Conservation (phyloP, 192 early-diverging fungal species). For the Phlyctochytrium bullatum region DNA sequence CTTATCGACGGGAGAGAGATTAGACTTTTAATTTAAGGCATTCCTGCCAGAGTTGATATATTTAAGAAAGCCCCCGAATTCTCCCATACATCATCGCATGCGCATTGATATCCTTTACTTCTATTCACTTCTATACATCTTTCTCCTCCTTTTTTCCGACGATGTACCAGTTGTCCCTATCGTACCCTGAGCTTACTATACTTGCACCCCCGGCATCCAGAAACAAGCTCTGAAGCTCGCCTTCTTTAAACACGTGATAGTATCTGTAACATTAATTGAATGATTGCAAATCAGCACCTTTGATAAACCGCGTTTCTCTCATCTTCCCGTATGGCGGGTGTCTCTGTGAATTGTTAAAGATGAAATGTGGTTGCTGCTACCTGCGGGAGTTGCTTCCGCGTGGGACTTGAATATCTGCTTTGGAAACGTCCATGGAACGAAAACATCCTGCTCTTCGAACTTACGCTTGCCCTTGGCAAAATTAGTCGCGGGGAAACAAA, state of each 20-base stretch:
- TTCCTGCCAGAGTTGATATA: too few species aligned
- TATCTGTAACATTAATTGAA: constrained; percentile 54
- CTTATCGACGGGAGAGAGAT: constrained; percentile 29
- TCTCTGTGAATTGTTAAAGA: background rate
- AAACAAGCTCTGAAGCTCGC: constrained; percentile 78
- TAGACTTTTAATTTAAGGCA: too few species aligned
- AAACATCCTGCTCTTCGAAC: constrained; percentile 88
- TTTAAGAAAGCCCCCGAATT: too few species aligned
- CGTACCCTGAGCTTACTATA: constrained; percentile 78
- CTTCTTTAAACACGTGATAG: constrained; percentile 88
- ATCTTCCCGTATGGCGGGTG: background rate
- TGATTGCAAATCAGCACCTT: constrained; percentile 5
- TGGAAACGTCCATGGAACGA: constrained; percentile 89
- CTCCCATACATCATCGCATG: too few species aligned
- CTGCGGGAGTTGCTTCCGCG: background rate
- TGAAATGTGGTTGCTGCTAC: background rate
- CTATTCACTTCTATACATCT: background rate
- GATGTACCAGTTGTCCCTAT: constrained; percentile 94
- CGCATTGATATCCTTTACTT: too few species aligned
- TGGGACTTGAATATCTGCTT: constrained; percentile 32
- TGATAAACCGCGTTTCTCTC: constrained; percentile 40
- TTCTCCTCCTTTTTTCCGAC: constrained; percentile 53
- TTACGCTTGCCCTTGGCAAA: constrained; percentile 61
- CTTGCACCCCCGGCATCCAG: constrained; percentile 44
- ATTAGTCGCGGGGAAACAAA: background rate